Evolutionary conservation across 1,284 basidiomycete species (phyloP).

Genomic region (Grifola frondosa): DNA sequence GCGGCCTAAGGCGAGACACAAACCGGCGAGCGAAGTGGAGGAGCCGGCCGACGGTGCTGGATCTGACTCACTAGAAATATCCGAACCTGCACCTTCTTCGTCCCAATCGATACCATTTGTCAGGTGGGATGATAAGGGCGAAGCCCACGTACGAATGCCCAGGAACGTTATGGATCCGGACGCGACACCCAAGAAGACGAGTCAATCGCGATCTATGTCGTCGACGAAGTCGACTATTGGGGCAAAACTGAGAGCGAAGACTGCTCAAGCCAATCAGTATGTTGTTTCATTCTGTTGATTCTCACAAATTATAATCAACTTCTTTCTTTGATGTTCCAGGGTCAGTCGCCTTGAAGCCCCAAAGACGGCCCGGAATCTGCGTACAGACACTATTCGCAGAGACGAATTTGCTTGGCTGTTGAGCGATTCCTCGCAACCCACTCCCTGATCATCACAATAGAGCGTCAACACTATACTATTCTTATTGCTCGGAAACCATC

Average conservation of each 20-base stretch:
- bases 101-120: too few species aligned
- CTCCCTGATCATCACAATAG: constrained; percentile 1
- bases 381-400: too few species aligned
- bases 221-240: not conserved
- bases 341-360: not conserved
- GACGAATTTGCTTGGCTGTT: constrained; percentile 1
- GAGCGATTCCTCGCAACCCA: not conserved
- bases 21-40: too few species aligned
- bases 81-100: too few species aligned
- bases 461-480: not conserved
- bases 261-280: too few species aligned
- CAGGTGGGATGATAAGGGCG: too few species aligned
- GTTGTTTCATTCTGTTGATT: constrained; percentile 4
- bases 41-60: too few species aligned
- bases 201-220: not conserved
- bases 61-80: too few species aligned
- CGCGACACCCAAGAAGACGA: constrained; percentile 5
- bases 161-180: too few species aligned
- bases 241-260: not conserved
- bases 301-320: not conserved
- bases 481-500: not conserved
- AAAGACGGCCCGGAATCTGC: not conserved
- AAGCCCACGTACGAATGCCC: too few species aligned
- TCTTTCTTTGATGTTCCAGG: not conserved
- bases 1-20: too few species aligned